A percentile compares a stretch with the other conserved stretches of the same genome.
Evolutionary conservation across 768 basidiomycete genomes (phyloP).

Genomic region (Boletus pseudopeckii): DNA sequence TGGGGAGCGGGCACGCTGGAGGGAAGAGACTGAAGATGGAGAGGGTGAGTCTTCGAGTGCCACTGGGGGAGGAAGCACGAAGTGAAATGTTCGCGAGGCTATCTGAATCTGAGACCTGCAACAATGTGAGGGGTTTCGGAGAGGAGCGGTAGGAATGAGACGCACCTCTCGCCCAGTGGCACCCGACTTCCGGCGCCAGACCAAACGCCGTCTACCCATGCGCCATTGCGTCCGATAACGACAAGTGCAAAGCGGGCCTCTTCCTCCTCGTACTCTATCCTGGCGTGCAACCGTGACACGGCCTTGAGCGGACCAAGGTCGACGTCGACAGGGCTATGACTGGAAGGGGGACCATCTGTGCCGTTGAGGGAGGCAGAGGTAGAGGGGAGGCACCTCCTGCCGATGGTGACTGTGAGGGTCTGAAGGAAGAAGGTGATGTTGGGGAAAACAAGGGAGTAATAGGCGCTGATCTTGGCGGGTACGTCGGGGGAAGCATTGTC

Average conservation of each 20-base stretch:
- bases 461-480: slow-evolving; percentile 84
- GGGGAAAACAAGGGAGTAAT: slow-evolving; percentile 91
- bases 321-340: slow-evolving; percentile 60
- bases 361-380: slow-evolving; percentile 48
- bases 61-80: slow-evolving; percentile 87
- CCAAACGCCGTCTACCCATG: slow-evolving; percentile 98
- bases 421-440: slow-evolving; percentile 97
- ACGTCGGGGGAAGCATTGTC: slow-evolving; percentile 16
- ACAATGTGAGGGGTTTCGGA: slow-evolving; percentile 14
- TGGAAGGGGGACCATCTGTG: slow-evolving; percentile 39
- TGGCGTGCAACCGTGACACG: slow-evolving; percentile 94
- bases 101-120: slow-evolving; percentile 92
- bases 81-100: slow-evolving; percentile 94
- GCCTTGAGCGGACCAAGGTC: slow-evolving; percentile 97
- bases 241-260: slow-evolving; percentile 84
- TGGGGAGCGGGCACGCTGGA: slow-evolving; percentile 67
- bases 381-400: slow-evolving; percentile 74
- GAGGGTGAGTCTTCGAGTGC: slow-evolving; percentile 78
- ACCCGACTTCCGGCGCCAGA: slow-evolving; percentile 83
- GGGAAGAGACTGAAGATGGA: slow-evolving; percentile 71
- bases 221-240: slow-evolving; percentile 95
- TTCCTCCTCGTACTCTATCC: slow-evolving; percentile 90
- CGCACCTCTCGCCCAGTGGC: slow-evolving; percentile 79
- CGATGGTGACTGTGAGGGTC: slow-evolving; percentile 91
- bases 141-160: background rate